Base-by-base conservation (phyloP, 2,329 filamentous ascomycete species). In the Penicillium nordicum region DNA sequence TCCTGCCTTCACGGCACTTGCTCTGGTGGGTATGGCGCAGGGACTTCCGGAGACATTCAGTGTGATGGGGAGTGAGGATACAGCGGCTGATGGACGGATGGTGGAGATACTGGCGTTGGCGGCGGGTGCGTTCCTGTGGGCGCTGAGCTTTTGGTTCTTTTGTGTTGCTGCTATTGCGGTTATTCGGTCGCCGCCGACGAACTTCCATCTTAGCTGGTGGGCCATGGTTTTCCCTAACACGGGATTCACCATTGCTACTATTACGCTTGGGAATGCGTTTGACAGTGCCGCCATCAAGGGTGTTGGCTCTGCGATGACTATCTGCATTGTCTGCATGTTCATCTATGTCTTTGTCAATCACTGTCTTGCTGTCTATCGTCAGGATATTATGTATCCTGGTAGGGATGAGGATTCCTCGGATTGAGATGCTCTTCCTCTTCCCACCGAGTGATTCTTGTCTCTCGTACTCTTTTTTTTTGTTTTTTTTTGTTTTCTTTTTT, bases 1-100 rank as follows among this genome's bases (percentile, higher is more conserved):
- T 1, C 87, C 87, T 0, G 82, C 85, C 1, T 90, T 89, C 75
- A 90, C 88, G 0, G 84, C 84, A 1, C 76, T 90, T 14, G 87
- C 88, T 0, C 78, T 90, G 40, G 82, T 90, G 37, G 87, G 87
- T 46, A 87, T 90, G 81, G 80, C 86, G 0, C 78, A 81, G 44
- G 79, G 80, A 9, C 70, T 86, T 0, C 76, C 75, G 1, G 64
- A 72, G 5, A 74, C 78, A 37, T 82, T 81, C 60, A 74, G 74
- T 44, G 71, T 84, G 50, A 75, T 79, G 27, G 72, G 77, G 16
- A 76, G 70, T 18, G 48, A 55, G 8, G 58, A 63, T 49, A 63
- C 57, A 1, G 52, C 58, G 3, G 59, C 66, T 65, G 76, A 55
- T 50, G 63, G 56, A 8, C 71, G 74, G 5, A 67, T 81, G 14